A percentile compares a stretch with the other conserved stretches of the same genome.
Evolutionary conservation across 805 yeast genomes (phyloP).

Genomic region (Myxozyma monticola): DNA sequence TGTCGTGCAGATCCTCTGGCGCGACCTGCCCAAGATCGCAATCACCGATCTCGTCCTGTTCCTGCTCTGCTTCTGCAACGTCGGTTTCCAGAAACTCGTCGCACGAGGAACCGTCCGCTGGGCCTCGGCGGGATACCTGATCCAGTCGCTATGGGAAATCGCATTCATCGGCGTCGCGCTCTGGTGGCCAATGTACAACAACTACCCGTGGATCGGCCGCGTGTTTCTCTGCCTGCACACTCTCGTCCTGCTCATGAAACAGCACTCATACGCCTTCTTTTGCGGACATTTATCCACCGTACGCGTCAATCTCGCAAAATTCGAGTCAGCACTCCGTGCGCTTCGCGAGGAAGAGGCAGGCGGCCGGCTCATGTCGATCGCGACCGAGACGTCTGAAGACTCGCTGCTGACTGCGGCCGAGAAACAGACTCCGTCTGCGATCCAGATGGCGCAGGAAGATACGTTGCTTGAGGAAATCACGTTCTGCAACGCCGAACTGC

Average conservation of each 20-base stretch:
- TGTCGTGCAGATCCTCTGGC: slow-evolving; percentile 56
- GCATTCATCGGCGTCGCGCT: slow-evolving; percentile 54
- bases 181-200: slow-evolving; percentile 53
- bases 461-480: slow-evolving; percentile 51
- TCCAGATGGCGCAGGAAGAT: slow-evolving; percentile 37
- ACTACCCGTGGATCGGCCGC: slow-evolving; percentile 86
- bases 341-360: slow-evolving; percentile 22
- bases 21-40: slow-evolving; percentile 67
- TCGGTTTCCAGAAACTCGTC: slow-evolving; percentile 57
- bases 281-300: slow-evolving; percentile 85
- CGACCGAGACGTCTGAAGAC: not conserved
- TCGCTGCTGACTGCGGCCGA: slow-evolving; percentile 13
- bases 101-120: slow-evolving; percentile 53
- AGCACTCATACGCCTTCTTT: slow-evolving; percentile 89
- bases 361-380: slow-evolving; percentile 12
- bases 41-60: slow-evolving; percentile 77
- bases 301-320: slow-evolving; percentile 52
- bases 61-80: slow-evolving; percentile 59
- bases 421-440: not conserved
- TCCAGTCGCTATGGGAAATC: slow-evolving; percentile 61
- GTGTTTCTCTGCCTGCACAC: slow-evolving; percentile 83
- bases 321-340: slow-evolving; percentile 47
- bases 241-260: slow-evolving; percentile 86
- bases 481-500: slow-evolving; percentile 72
- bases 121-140: slow-evolving; percentile 61